These are phyloP conservation scores for Brettanomyces nanus DNA, from an alignment of 805 yeast genomes.

Conservation along the genomic window DNA sequence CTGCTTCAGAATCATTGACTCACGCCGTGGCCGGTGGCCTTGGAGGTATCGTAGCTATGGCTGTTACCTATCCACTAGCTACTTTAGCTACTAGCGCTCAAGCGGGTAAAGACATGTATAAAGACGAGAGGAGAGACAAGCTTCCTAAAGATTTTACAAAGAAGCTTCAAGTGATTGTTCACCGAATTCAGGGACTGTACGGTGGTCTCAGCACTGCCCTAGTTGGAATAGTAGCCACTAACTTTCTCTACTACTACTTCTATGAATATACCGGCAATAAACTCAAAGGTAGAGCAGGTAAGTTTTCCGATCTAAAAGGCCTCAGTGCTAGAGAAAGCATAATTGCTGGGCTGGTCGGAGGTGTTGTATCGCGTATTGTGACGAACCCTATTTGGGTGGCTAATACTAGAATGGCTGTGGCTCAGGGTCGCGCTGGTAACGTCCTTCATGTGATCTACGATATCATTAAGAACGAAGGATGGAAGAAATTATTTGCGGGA, in stretches of 20 bases:
- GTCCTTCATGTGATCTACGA: slow-evolving; percentile 52
- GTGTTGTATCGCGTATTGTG: slow-evolving; percentile 70
- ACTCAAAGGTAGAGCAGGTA: slow-evolving; percentile 15
- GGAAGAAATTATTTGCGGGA: slow-evolving; percentile 70
- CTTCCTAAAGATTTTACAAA: slow-evolving; percentile 27
- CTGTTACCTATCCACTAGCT: slow-evolving; percentile 83
- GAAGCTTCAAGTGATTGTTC: slow-evolving; percentile 35
- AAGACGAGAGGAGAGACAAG: slow-evolving; percentile 4
- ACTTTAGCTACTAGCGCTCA: slow-evolving; percentile 86
- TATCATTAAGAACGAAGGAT: slow-evolving; percentile 65
- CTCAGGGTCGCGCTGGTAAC: slow-evolving; percentile 15
- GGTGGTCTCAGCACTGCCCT: slow-evolving; percentile 85
- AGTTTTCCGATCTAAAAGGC: slow-evolving; percentile 21
- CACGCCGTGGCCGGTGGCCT: slow-evolving; percentile 95
- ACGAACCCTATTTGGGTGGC: slow-evolving; percentile 95
- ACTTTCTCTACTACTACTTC: slow-evolving; percentile 84
- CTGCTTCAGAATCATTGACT: slow-evolving; percentile 42
- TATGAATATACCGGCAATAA: slow-evolving; percentile 55
- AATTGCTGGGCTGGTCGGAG: slow-evolving; percentile 77
- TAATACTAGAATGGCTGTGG: slow-evolving; percentile 79
- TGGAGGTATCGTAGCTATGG: slow-evolving; percentile 84
- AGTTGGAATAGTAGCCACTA: slow-evolving; percentile 77
- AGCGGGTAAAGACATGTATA: slow-evolving; percentile 34
- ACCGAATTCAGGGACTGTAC: slow-evolving; percentile 65
- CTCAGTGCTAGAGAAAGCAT: slow-evolving; percentile 61